Evolutionary conservation across 116 monocot species (phyloP), one percentile per base, ranked within the genome.

Genomic region (Trichopus zeylanicus): DNA sequence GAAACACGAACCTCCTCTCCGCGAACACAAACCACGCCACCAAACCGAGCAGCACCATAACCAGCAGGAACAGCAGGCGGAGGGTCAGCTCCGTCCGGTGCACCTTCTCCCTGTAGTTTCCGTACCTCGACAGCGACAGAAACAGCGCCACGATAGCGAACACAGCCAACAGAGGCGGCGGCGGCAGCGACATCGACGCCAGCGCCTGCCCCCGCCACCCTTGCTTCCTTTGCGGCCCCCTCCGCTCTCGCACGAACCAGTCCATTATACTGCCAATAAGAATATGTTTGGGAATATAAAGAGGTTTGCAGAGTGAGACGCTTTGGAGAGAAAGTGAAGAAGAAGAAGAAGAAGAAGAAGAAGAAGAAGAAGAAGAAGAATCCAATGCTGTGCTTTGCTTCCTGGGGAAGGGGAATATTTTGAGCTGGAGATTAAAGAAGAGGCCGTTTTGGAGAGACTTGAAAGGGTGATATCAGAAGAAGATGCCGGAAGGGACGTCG

Each of bases 61-160:
- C 38, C 19, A 87, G 29, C 26, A 87, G n/a, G n/a, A n/a, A 70
- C 7, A 73, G 35, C 4, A 78, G 57, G 26, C 61, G 55, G 1
- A 67, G 51, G 13, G 75, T 64, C 25, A 67, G 29, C 56, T 60
- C 60, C 5, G 70, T 58, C 4, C 73, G 68, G 29, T 32, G 59
- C 49, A 64, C 54, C 60, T 67, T 64, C 31, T 32, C 74, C 67
- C 61, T 73, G 70, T 73, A 87, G 55, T 70, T 67, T 6, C 18
- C 30, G 48, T 75, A 66, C 42, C 75, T 78, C 7, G 73, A 70
- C 6, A 87, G 51, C 6, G 59, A 52, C 31, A 86, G 70, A 47
- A 82, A 70, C 53, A 88, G 68, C 26, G 76, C 20, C 8, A 88
- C 83, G 71, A 88, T 88, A 71, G 66, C 61, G 65, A 82, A 69